Conservation (phyloP, 177 flowering plant genomes). For the Vitis hybrid region DNA sequence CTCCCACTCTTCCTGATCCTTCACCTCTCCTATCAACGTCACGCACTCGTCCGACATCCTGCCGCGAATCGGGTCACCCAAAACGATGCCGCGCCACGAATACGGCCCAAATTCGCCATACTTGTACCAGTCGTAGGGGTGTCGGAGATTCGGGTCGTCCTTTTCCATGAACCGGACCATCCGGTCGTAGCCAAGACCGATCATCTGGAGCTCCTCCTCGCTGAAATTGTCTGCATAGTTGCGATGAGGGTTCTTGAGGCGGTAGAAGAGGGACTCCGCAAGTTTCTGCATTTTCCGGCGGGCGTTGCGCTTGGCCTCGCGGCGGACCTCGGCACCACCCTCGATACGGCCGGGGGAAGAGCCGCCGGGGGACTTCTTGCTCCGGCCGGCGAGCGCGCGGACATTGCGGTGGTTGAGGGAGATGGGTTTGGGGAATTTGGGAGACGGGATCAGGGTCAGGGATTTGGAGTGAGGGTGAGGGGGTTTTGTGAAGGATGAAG, state of each 20-base stretch:
- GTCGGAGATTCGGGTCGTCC: constrained; percentile 81
- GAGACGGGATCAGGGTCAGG: constrained; percentile 13
- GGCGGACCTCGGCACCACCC: constrained; percentile 62
- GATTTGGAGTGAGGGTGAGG: neutral
- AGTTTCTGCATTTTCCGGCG: constrained; percentile 46
- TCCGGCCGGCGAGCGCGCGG: constrained; percentile 68
- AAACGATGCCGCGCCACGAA: constrained; percentile 89
- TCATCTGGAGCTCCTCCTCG: constrained; percentile 74
- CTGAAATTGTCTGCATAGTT: constrained; percentile 74
- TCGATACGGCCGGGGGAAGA: constrained; percentile 56
- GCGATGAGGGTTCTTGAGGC: constrained; percentile 69
- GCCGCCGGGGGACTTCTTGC: constrained; percentile 65
- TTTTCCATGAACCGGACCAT: constrained; percentile 89
- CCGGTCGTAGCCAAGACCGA: constrained; percentile 90
- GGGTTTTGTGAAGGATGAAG: constrained; percentile 12
- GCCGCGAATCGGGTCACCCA: constrained; percentile 85
- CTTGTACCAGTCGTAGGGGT: constrained; percentile 95
- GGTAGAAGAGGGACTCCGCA: constrained; percentile 74
- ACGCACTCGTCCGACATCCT: constrained; percentile 72
- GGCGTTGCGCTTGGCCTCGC: constrained; percentile 59
- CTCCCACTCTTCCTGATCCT: constrained; percentile 88
- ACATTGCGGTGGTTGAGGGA: constrained; percentile 16
- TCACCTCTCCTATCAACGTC: constrained; percentile 58
- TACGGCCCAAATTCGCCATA: constrained; percentile 95
- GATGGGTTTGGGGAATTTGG: neutral